Percentiles rank a stretch among this genome's conserved stretches.
Evolutionary conservation across 2,329 filamentous ascomycete species (phyloP).

Genomic region (Talaromyces atroroseus): DNA sequence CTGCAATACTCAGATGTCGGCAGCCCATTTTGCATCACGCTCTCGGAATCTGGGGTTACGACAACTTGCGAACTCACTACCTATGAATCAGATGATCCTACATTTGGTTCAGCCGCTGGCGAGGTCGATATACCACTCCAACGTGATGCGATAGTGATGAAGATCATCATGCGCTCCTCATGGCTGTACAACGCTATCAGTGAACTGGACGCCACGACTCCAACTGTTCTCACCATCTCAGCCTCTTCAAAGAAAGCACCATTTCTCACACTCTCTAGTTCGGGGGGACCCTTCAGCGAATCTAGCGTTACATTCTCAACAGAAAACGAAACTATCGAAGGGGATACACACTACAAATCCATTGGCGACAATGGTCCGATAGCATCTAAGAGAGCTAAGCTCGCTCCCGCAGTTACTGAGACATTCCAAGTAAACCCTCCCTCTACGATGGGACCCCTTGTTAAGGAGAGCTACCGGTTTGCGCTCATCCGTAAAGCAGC

Average conservation of each 20-base stretch:
- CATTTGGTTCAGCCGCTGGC: slow-evolving; percentile 32
- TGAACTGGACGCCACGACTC: slow-evolving; percentile 60
- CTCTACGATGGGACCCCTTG: slow-evolving; percentile 52
- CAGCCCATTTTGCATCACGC: slow-evolving; percentile 72
- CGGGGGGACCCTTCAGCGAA: slow-evolving; percentile 54
- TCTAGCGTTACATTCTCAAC: slow-evolving; percentile 57
- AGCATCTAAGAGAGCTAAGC: slow-evolving; percentile 28
- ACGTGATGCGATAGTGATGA: slow-evolving; percentile 72
- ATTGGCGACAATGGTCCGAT: slow-evolving; percentile 33
- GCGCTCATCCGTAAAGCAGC: slow-evolving; percentile 76
- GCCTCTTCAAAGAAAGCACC: slow-evolving; percentile 57
- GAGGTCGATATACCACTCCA: slow-evolving; percentile 70
- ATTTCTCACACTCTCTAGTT: slow-evolving; percentile 67
- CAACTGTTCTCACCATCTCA: slow-evolving; percentile 64
- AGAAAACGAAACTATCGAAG: slow-evolving; percentile 31
- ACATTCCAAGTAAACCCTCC: slow-evolving; percentile 53
- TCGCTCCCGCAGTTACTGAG: slow-evolving; percentile 42
- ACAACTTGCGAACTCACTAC: slow-evolving; percentile 88
- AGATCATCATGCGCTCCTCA: slow-evolving; percentile 79
- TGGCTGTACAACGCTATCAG: slow-evolving; percentile 49
- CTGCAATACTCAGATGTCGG: slow-evolving; percentile 71
- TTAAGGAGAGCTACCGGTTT: slow-evolving; percentile 81
- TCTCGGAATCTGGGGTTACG: slow-evolving; percentile 79
- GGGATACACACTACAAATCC: slow-evolving; percentile 26
- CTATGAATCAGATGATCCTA: slow-evolving; percentile 72